Evolutionary conservation across 1,284 basidiomycete species (phyloP).

Genomic region (Ganoderma resinaceum): DNA sequence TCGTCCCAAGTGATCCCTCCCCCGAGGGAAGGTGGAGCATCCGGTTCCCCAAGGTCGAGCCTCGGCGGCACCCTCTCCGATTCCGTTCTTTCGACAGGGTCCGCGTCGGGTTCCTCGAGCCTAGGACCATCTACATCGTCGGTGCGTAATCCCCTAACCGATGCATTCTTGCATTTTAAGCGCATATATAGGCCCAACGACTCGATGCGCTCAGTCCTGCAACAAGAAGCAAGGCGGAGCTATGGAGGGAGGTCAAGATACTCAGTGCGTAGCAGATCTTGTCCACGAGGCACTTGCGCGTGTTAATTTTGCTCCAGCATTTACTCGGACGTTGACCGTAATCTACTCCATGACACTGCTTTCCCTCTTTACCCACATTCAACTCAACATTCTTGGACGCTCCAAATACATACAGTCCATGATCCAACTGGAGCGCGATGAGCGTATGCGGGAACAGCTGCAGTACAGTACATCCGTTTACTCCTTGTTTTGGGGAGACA

Average conservation of each 20-base stretch:
- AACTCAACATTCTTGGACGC: constrained; percentile 86
- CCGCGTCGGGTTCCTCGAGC: constrained; percentile 40
- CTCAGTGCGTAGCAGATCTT: constrained; percentile 55
- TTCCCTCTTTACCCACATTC: constrained; percentile 81
- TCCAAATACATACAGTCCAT: constrained; percentile 82
- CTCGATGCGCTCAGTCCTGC: constrained; percentile 20
- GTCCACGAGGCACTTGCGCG: neutral
- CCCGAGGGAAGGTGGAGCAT: constrained; percentile 18
- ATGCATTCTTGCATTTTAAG: neutral
- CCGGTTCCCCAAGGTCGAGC: constrained; percentile 30
- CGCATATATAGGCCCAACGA: constrained; percentile 15
- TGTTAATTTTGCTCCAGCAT: constrained; percentile 53
- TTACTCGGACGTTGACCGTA: constrained; percentile 86
- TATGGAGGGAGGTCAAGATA: constrained; percentile 87
- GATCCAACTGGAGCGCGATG: constrained; percentile 66
- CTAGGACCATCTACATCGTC: constrained; percentile 8
- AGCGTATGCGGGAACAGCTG: constrained; percentile 57
- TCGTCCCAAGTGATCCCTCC: constrained; percentile 30
- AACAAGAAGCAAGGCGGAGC: constrained; percentile 64
- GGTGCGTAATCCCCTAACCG: constrained; percentile 6
- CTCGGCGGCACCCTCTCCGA: constrained; percentile 34
- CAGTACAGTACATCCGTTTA: constrained; percentile 49
- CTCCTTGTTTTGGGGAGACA: constrained; percentile 41
- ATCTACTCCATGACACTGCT: constrained; percentile 86
- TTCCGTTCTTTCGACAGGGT: constrained; percentile 42